These are phyloP conservation scores for Trichoderma sp. DNA, from an alignment of 2,329 filamentous ascomycete genomes.

Conservation along the genomic window DNA sequence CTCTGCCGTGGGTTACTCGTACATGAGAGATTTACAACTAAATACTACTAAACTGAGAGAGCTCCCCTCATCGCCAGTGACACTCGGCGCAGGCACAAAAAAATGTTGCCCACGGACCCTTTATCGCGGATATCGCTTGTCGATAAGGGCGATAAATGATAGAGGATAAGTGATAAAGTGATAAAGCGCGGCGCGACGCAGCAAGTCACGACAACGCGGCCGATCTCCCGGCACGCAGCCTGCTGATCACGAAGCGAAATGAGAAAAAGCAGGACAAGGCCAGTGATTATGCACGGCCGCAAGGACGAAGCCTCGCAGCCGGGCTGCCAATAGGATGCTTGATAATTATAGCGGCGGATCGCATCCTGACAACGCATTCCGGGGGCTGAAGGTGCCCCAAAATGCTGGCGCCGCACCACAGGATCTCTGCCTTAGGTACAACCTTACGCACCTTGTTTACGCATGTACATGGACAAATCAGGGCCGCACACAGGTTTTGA, in stretches of 20 bases:
- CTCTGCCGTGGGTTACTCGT: neutral
- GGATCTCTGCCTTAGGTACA: neutral
- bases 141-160: slow-evolving; percentile 17
- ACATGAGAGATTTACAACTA: slow-evolving; percentile 3
- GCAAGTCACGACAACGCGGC: neutral
- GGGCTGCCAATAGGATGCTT: neutral
- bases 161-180: neutral
- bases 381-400: neutral
- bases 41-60: neutral
- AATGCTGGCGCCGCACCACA: neutral
- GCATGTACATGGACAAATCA: neutral
- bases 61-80: neutral
- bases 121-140: slow-evolving; percentile 13
- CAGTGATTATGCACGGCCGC: neutral
- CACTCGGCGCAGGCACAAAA: neutral
- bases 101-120: neutral
- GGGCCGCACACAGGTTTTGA: neutral
- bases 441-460: neutral
- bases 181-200: neutral
- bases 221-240: slow-evolving; percentile 2
- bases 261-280: neutral
- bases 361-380: neutral
- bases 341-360: neutral
- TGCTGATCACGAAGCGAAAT: neutral
- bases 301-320: neutral